These are phyloP conservation scores for Leccinum longicurvipes DNA, from an alignment of 768 basidiomycete genomes.

Conservation along the genomic window DNA sequence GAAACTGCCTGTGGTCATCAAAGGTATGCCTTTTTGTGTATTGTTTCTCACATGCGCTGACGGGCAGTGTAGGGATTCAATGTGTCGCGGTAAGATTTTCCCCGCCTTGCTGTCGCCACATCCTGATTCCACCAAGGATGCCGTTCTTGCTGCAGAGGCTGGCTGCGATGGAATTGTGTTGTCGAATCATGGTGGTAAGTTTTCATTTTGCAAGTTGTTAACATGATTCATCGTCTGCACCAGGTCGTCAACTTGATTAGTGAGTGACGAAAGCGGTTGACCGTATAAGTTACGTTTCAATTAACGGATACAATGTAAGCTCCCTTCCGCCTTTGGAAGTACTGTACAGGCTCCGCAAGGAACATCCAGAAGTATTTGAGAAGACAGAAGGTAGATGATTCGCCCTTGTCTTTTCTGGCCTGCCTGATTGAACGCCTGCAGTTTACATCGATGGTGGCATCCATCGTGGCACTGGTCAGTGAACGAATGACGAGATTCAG, in stretches of 20 bases:
- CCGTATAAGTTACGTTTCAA: neutral
- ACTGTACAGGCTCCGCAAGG: slow-evolving; percentile 65
- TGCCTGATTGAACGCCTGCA: slow-evolving; percentile 25
- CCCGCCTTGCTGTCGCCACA: neutral
- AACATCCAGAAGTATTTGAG: slow-evolving; percentile 71
- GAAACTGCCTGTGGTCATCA: slow-evolving; percentile 68
- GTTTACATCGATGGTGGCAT: slow-evolving; percentile 85
- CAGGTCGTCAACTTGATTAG: slow-evolving; percentile 79
- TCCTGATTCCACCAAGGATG: slow-evolving; percentile 54
- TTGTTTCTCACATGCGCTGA: slow-evolving; percentile 6
- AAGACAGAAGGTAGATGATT: slow-evolving; percentile 57
- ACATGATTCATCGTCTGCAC: slow-evolving; percentile 1
- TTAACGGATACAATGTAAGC: slow-evolving; percentile 36
- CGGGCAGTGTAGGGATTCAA: slow-evolving; percentile 51
- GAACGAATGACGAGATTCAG: neutral
- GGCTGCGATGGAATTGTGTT: slow-evolving; percentile 87
- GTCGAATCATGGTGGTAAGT: slow-evolving; percentile 84
- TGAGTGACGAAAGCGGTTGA: slow-evolving; percentile 32
- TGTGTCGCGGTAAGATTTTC: slow-evolving; percentile 52
- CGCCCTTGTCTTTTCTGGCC: neutral
- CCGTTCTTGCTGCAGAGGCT: slow-evolving; percentile 75
- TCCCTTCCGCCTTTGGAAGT: slow-evolving; percentile 77
- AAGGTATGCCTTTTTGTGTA: slow-evolving; percentile 42
- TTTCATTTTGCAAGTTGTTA: neutral
- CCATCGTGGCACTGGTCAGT: slow-evolving; percentile 69